phyloP scores from a whole-genome alignment of 2,329 filamentous ascomycete species.

The Sclerotinia borealis region DNA sequence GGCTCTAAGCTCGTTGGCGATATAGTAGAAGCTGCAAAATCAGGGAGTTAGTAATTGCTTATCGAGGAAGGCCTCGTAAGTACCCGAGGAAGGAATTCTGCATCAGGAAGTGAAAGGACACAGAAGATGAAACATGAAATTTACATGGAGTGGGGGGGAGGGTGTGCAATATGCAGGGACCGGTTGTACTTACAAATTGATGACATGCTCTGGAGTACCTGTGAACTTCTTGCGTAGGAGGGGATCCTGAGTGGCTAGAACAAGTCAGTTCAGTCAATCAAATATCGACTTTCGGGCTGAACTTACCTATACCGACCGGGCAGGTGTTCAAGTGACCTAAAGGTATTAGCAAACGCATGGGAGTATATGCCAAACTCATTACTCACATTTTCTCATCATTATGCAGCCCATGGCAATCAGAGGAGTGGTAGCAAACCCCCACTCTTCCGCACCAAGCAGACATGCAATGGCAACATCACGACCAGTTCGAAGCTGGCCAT shows the following conservation, averaged over 20 bases:
- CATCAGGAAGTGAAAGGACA: not conserved
- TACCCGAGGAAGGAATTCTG: not conserved
- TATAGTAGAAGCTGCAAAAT: conserved; percentile 59
- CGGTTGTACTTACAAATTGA: conserved; percentile 60
- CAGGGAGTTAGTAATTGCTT: not conserved
- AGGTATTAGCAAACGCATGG: not conserved
- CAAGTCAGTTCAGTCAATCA: no score
- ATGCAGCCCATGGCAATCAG: conserved; percentile 96
- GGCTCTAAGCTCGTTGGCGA: conserved; percentile 89
- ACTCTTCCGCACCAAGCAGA: conserved; percentile 94
- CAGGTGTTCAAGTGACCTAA: conserved; percentile 56
- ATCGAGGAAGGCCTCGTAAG: not conserved
- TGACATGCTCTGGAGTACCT: conserved; percentile 90
- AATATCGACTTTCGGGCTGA: no score
- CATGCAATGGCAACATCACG: conserved; percentile 92
- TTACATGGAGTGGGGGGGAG: no score
- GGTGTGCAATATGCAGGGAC: not conserved
- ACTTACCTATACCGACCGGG: conserved; percentile 94
- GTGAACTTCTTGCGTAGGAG: conserved; percentile 89
- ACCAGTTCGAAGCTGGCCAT: conserved; percentile 88
- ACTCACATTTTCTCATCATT: conserved; percentile 68
- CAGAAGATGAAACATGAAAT: not conserved
- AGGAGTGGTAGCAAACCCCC: conserved; percentile 91
- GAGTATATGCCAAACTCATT: not conserved
- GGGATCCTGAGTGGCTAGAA: conserved; percentile 91